These are phyloP conservation scores for Talaromyces atroroseus DNA, from an alignment of 2,329 filamentous ascomycete species.

Conservation along the genomic window DNA sequence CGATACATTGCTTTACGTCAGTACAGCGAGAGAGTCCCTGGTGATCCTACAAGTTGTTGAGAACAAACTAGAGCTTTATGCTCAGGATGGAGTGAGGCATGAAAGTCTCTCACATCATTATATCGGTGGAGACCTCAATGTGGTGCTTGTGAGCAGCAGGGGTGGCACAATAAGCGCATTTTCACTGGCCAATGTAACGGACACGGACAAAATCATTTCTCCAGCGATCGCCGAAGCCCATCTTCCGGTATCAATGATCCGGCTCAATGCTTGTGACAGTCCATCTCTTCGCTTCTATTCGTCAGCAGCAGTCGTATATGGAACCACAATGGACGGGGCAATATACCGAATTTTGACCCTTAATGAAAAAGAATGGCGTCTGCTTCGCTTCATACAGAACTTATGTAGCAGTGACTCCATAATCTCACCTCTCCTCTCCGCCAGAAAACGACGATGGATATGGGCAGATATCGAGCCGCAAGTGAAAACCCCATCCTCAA, in stretches of 20 bases:
- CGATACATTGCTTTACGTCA: conserved; percentile 47
- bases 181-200: conserved; percentile 20
- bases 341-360: conserved; percentile 66
- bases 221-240: conserved; percentile 26
- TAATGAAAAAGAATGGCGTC: conserved; percentile 54
- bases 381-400: conserved; percentile 70
- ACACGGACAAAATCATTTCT: conserved; percentile 28
- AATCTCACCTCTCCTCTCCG: conserved; percentile 48
- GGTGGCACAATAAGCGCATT: conserved; percentile 48
- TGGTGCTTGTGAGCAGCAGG: conserved; percentile 47
- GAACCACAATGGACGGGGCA: conserved; percentile 63
- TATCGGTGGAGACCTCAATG: conserved; percentile 35
- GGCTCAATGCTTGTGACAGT: conserved; percentile 21
- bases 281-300: conserved; percentile 15
- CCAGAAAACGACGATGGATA: conserved; percentile 23
- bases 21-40: conserved; percentile 51
- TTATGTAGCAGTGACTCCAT: conserved; percentile 49
- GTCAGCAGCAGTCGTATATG: conserved; percentile 50
- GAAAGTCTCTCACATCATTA: conserved; percentile 33
- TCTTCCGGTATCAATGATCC: conserved; percentile 31
- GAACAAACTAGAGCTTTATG: conserved; percentile 30
- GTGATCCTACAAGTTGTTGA: conserved; percentile 41
- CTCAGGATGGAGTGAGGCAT: conserved; percentile 28
- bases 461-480: conserved; percentile 36
- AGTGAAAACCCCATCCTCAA: conserved; percentile 39